Conservation (phyloP, 2,329 filamentous ascomycete genomes). For the Xylariaceae sp. region DNA sequence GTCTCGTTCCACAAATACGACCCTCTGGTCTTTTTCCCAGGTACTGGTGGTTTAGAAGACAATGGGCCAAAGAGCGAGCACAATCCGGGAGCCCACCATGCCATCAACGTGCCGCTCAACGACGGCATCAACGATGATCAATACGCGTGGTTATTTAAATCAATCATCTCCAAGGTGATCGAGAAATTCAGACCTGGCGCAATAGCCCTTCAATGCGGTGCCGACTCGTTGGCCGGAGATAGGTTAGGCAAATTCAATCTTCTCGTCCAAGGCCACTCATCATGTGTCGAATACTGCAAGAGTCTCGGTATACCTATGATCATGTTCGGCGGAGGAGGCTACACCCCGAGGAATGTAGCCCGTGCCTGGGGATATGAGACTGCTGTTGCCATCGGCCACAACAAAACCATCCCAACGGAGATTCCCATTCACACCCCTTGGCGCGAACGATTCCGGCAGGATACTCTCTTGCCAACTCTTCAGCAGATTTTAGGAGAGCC, state of each 20-base stretch:
- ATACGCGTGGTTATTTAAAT: constrained; percentile 83
- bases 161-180: constrained; percentile 76
- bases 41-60: constrained; percentile 83
- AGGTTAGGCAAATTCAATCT: constrained; percentile 94
- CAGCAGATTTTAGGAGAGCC: constrained; percentile 69
- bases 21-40: constrained; percentile 80
- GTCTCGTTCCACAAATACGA: constrained; percentile 97
- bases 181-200: constrained; percentile 84
- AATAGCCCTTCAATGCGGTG: constrained; percentile 94
- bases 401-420: constrained; percentile 68
- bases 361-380: constrained; percentile 98
- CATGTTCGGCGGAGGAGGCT: constrained; percentile 91
- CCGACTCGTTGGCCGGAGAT: constrained; percentile 92
- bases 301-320: constrained; percentile 78
- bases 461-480: constrained; percentile 87
- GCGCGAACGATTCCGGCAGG: constrained; percentile 84
- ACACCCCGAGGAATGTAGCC: constrained; percentile 94
- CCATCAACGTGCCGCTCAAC: constrained; percentile 86
- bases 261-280: constrained; percentile 90
- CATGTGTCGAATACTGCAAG: constrained; percentile 89
- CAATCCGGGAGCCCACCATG: constrained; percentile 86
- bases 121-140: constrained; percentile 91
- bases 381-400: constrained; percentile 78
- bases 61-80: constrained; percentile 81
- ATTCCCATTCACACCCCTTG: constrained; percentile 84